phyloP scores from a whole-genome alignment of 2,329 filamentous ascomycete species.

The Penicillium sumatraense region DNA sequence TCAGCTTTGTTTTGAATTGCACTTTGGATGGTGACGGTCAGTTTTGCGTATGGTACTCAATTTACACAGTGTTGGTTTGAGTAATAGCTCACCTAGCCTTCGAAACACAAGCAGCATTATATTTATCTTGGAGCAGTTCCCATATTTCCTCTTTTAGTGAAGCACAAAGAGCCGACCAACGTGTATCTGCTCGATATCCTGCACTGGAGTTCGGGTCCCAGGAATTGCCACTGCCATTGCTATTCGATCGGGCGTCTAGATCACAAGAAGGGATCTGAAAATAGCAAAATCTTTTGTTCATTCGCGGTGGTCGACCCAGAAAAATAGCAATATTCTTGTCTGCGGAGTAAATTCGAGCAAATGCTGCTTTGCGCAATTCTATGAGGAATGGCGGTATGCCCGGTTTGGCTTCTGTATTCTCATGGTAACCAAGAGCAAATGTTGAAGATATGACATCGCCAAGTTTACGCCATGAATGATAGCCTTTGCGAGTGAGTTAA shows the following conservation, averaged over 20 bases:
- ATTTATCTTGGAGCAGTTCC: constrained; percentile 31
- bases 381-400: constrained; percentile 41
- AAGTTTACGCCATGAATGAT: constrained; percentile 51
- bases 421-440: constrained; percentile 53
- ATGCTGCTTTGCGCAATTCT: constrained; percentile 44
- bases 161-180: constrained; percentile 34
- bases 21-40: constrained; percentile 5
- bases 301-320: constrained; percentile 52
- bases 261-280: constrained; percentile 37
- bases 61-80: background rate
- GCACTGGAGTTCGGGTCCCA: constrained; percentile 24
- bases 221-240: background rate
- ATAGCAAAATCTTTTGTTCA: constrained; percentile 46
- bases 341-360: constrained; percentile 49
- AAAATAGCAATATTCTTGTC: constrained; percentile 56
- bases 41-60: background rate
- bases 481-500: constrained; percentile 36
- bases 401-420: constrained; percentile 38
- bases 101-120: constrained; percentile 22
- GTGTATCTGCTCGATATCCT: constrained; percentile 31
- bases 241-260: background rate
- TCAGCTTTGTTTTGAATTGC: constrained; percentile 27
- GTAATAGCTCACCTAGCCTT: constrained; percentile 16
- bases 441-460: constrained; percentile 54
- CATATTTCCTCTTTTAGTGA: constrained; percentile 33